Evolutionary conservation across 2,329 filamentous ascomycete species (phyloP), one percentile per base, ranked within the genome.

Genomic region (Westerdykella aurantiaca): DNA sequence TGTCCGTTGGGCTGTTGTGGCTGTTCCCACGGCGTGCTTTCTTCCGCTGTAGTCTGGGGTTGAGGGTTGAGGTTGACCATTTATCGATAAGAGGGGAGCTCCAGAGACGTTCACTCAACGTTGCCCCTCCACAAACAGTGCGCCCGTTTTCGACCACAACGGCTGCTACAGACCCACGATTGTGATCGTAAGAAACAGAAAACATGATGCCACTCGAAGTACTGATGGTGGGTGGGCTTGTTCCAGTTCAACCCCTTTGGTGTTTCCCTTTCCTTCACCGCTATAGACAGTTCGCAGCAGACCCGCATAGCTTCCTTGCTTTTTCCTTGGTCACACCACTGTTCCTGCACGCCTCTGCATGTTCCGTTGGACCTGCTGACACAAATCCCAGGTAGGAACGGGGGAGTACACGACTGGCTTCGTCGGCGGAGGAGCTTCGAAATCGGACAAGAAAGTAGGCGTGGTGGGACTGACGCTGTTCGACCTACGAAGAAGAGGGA

Each of bases 371-470:
- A 37, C 7, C 33, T 21, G 33, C 39, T 55, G 39, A 57, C 23
- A 17, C 39, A 48, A 83, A 29, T 13, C 13, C 31, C 40, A 68
- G 85, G 80, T 95, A 46, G 90, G 90, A 52, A 95, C 90, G 10
- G 91, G 90, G 61, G 90, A 96, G 77, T 96, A 96, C 77, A 96
- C 91, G 58, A 96, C 91, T 35, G 90, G 90, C 45, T 96, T 93
- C 57, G 89, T 95, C 45, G 88, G 87, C 45, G 83, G 82, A 48
- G 85, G 84, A 47, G 85, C 83, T 41, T 95, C 88, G 4, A 83
- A 80, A 10, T 95, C 88, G 39, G 91, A 96, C 76, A 96, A 96
- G 75, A 96, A 96, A 70, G 86, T 96, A 39, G 90, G 91, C 46
- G 91, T 96, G 9, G 90, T 96, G 14, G 90, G 87, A 34, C 73